Evolutionary conservation across 2,329 filamentous ascomycete genomes (phyloP), one percentile per base, ranked within the genome.

Genomic region (Ophiosphaerella narmari): DNA sequence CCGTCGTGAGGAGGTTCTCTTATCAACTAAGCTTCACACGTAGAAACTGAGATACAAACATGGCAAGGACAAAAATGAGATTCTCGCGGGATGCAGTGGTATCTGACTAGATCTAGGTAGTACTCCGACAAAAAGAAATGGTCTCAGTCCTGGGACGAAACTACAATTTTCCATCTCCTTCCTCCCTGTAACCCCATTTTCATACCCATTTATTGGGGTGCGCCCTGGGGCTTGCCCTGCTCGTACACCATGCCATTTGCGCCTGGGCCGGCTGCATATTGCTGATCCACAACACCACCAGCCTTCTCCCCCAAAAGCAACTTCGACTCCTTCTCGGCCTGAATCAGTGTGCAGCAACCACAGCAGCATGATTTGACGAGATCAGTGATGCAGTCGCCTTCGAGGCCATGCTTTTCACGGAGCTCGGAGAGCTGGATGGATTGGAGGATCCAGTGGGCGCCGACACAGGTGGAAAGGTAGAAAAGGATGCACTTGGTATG

Each of bases 371-470:
- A 37, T 35, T 57, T 55, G 13, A 60, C n/a, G 18, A 59, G 39
- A 47, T 70, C 66, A 8, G 31, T 36, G 29, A 50, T 35, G 42
- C 56, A 64, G 38, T 48, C 44, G 11, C 67, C 67, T 16, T 64
- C 43, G 11, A 70, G 57, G 43, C 59, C 52, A 55, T 61, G 57
- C 39, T 57, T 54, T 38, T 62, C 46, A 39, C 62, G 60, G 29
- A 70, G 54, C 21, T 67, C 62, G 42, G 53, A 36, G 14, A 57
- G 48, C 47, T 69, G 67, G 31, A 68, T 37, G 29, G 62, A 39
- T 31, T 48, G 49, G 18, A 56, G 51, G 41, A 63, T 34, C 32
- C 50, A 63, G 39, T 53, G 42, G 33, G 16, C 31, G 39, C 59
- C 48, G 56, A 62, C 48, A 48, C 45, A 63, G 35, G 46, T 34